These are phyloP conservation scores for Candida railenensis DNA, from an alignment of 805 yeast genomes.

Conservation along the genomic window DNA sequence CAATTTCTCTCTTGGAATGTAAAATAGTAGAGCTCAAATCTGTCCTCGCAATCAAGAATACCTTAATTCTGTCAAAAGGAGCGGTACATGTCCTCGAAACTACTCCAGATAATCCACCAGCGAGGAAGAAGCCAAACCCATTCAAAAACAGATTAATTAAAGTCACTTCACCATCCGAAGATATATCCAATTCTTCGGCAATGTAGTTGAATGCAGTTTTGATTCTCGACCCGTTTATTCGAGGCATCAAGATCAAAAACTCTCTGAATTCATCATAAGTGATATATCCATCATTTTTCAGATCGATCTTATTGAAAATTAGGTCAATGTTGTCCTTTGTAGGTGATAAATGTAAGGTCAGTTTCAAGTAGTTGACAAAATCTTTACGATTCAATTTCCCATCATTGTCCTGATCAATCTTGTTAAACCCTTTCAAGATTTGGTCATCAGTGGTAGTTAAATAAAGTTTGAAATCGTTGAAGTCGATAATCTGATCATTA, in stretches of 20 bases:
- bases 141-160: conserved; percentile 73
- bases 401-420: conserved; percentile 69
- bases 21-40: conserved; percentile 71
- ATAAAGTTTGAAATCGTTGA: conserved; percentile 65
- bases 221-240: conserved; percentile 71
- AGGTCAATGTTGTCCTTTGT: conserved; percentile 50
- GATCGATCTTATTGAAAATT: conserved; percentile 57
- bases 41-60: conserved; percentile 88
- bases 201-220: conserved; percentile 80
- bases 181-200: conserved; percentile 73
- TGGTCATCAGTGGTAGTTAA: conserved; percentile 67
- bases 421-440: conserved; percentile 64
- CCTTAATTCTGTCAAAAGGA: conserved; percentile 93
- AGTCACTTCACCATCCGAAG: conserved; percentile 91
- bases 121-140: conserved; percentile 87
- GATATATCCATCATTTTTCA: conserved; percentile 60
- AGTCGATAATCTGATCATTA: conserved; percentile 57
- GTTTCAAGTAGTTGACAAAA: conserved; percentile 60
- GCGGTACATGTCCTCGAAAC: conserved; percentile 96
- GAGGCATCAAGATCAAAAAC: conserved; percentile 78
- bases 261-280: conserved; percentile 86
- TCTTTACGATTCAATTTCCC: conserved; percentile 69
- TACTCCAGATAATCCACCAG: conserved; percentile 96
- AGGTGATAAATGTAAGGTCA: conserved; percentile 52
- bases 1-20: conserved; percentile 50